Evolutionary conservation across 768 basidiomycete species (phyloP).

Genomic region (Mycena galopus): DNA sequence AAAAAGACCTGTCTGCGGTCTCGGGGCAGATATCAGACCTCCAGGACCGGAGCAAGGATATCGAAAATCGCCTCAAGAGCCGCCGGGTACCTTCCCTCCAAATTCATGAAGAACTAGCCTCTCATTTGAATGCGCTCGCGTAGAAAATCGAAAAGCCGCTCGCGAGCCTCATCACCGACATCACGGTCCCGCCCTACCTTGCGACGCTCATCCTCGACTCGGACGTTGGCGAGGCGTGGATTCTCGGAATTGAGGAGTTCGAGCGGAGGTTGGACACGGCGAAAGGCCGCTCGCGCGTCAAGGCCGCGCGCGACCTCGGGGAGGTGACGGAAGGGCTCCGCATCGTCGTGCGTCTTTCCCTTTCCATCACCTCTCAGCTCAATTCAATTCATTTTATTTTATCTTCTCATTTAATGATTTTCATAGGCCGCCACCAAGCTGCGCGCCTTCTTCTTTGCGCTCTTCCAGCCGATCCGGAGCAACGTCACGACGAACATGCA

Average conservation of each 20-base stretch:
- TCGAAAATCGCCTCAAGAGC: constrained; percentile 88
- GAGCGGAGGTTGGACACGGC: constrained; percentile 79
- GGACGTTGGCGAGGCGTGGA: constrained; percentile 90
- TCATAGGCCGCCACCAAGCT: constrained; percentile 91
- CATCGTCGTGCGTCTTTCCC: constrained; percentile 75
- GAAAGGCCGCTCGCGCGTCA: constrained; percentile 83
- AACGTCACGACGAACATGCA: constrained; percentile 94
- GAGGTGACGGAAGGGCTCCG: constrained; percentile 90
- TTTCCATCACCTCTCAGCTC: not conserved
- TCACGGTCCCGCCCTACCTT: constrained; percentile 86
- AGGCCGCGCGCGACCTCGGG: constrained; percentile 85
- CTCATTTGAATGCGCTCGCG: not conserved
- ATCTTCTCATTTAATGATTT: not conserved
- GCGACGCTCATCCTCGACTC: constrained; percentile 86
- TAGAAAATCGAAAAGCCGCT: constrained; percentile 94
- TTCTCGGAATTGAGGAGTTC: constrained; percentile 83
- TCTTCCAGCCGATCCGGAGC: constrained; percentile 85
- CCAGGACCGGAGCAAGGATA: constrained; percentile 90
- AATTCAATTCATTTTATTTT: too few species aligned
- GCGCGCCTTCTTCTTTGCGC: constrained; percentile 84
- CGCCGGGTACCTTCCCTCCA: constrained; percentile 72
- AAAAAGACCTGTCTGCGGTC: constrained; percentile 92
- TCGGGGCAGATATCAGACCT: constrained; percentile 97
- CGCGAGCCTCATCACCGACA: constrained; percentile 81
- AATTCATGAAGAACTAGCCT: not conserved